phyloP scores from a whole-genome alignment of 495 filamentous ascomycete genomes.

The Xylaria grammica region DNA sequence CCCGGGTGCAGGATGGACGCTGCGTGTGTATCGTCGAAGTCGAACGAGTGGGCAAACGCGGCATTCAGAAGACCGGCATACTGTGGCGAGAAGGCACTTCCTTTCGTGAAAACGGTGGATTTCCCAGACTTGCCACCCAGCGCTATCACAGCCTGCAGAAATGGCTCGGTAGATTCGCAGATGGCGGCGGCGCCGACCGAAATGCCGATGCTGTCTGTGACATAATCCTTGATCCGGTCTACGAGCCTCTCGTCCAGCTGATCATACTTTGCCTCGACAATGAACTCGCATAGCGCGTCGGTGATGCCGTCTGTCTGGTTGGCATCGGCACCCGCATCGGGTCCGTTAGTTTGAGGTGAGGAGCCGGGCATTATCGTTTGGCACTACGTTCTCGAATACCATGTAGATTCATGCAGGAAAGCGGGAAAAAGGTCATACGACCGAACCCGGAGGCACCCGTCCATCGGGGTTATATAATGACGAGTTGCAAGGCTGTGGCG shows the following conservation, averaged over 20 bases:
- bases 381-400: too few species aligned
- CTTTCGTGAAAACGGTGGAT: slow-evolving; percentile 25
- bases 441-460: too few species aligned
- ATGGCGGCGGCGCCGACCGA: slow-evolving; percentile 11
- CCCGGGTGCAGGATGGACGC: slow-evolving; percentile 22
- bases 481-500: too few species aligned
- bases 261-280: slow-evolving; percentile 11
- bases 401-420: too few species aligned
- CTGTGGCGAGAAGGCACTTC: slow-evolving; percentile 17
- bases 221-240: slow-evolving; percentile 19
- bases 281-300: slow-evolving; percentile 10
- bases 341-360: background rate
- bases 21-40: slow-evolving; percentile 28
- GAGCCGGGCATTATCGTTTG: background rate
- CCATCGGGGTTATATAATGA: too few species aligned
- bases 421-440: too few species aligned
- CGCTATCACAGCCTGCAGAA: slow-evolving; percentile 18
- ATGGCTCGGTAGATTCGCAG: slow-evolving; percentile 21
- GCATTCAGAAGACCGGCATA: slow-evolving; percentile 25
- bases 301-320: slow-evolving; percentile 9
- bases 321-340: background rate
- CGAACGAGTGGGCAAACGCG: slow-evolving; percentile 23
- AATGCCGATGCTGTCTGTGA: slow-evolving; percentile 21
- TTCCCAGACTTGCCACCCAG: slow-evolving; percentile 17
- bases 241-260: slow-evolving; percentile 9